A percentile compares a stretch with the other conserved stretches of the same genome.
Evolutionary conservation across 768 basidiomycete genomes (phyloP).

Genomic region (Hericium rajendrae): DNA sequence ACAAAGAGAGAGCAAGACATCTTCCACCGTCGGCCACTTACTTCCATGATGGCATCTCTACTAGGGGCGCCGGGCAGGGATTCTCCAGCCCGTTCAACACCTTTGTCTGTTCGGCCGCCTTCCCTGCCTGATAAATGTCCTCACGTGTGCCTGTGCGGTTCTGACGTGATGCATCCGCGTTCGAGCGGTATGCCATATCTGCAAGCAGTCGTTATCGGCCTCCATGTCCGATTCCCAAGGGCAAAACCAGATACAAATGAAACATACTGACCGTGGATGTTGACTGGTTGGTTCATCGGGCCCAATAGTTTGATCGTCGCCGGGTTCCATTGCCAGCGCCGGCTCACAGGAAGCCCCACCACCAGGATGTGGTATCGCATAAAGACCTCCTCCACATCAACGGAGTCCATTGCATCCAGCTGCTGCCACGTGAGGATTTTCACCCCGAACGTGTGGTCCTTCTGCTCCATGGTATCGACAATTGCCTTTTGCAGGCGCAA

Average conservation of each 20-base stretch:
- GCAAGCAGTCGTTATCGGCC: not conserved
- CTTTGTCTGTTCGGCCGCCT: not conserved
- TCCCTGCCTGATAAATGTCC: not conserved
- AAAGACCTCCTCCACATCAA: not conserved
- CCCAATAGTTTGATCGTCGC: not conserved
- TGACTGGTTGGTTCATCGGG: not conserved
- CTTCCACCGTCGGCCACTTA: not conserved
- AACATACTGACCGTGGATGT: not conserved
- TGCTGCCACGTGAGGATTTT: not conserved
- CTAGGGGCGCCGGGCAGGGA: not conserved
- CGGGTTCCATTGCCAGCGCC: not conserved
- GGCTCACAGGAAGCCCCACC: not conserved
- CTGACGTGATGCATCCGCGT: not conserved
- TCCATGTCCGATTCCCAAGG: not conserved
- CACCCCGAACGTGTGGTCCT: not conserved
- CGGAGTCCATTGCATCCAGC: not conserved
- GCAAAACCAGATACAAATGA: not conserved
- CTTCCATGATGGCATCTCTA: not conserved
- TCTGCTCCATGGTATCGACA: too few species aligned
- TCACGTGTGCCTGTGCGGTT: not conserved
- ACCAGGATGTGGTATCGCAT: not conserved
- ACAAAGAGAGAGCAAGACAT: not conserved
- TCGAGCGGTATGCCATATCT: not conserved
- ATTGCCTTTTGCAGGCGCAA: too few species aligned
- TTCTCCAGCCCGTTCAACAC: not conserved